These are phyloP conservation scores for Yamadazyma triangularis DNA, from an alignment of 1,139 yeast species.

Conservation along the genomic window DNA sequence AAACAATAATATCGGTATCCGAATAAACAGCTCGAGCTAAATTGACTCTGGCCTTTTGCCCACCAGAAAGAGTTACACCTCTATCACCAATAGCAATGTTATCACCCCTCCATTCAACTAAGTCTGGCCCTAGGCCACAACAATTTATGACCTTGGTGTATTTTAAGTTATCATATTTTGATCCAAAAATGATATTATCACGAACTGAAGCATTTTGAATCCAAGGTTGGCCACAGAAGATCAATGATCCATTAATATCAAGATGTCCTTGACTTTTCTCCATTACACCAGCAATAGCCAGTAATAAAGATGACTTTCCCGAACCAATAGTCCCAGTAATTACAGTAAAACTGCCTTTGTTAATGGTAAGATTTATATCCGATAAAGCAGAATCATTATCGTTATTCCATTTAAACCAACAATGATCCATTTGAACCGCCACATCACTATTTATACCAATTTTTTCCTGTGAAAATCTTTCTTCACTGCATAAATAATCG, in stretches of 20 bases:
- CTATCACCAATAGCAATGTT: constrained; percentile 45
- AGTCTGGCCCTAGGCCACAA: constrained; percentile 34
- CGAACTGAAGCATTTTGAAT: constrained; percentile 41
- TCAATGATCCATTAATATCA: constrained; percentile 31
- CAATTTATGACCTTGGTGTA: constrained; percentile 29
- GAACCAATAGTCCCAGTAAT: constrained; percentile 73
- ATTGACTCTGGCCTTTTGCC: constrained; percentile 46
- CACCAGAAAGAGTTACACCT: constrained; percentile 47
- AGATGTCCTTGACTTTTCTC: constrained; percentile 36
- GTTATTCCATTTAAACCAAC: constrained; percentile 36
- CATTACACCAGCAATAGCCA: constrained; percentile 55
- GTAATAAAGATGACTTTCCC: constrained; percentile 63
- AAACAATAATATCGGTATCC: constrained; percentile 32
- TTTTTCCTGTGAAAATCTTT: constrained; percentile 7
- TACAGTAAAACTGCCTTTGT: constrained; percentile 59
- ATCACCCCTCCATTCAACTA: constrained; percentile 39
- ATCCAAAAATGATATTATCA: constrained; percentile 36
- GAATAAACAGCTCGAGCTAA: constrained; percentile 45
- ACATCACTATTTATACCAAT: constrained; percentile 8
- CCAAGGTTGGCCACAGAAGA: constrained; percentile 52
- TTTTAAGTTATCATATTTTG: constrained; percentile 18
- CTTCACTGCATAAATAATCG: constrained; percentile 32
- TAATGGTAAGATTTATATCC: constrained; percentile 38
- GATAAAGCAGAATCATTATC: constrained; percentile 25
- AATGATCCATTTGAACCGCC: constrained; percentile 21